phyloP scores from a whole-genome alignment of 2,329 filamentous ascomycete species.

The Paraphoma sp. region DNA sequence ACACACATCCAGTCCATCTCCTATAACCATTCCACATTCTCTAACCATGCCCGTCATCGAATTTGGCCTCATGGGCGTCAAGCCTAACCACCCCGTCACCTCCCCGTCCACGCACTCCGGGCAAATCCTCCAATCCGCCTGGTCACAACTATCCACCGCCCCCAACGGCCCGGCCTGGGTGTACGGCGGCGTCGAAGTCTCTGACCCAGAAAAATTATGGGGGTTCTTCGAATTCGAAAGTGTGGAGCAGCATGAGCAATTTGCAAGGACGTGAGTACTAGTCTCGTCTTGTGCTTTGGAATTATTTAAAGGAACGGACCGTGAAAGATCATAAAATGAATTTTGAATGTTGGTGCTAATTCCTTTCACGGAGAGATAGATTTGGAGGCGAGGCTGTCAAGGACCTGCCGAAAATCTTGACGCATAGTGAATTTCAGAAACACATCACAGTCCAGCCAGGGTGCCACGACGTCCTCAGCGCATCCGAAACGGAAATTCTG shows the following conservation, averaged over 20 bases:
- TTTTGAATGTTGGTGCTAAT: not conserved
- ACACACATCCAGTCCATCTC: not conserved
- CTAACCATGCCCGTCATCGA: not conserved
- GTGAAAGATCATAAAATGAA: not conserved
- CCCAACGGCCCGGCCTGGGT: not conserved
- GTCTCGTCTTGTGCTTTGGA: not conserved
- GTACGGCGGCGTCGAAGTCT: not conserved
- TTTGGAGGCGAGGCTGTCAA: not conserved
- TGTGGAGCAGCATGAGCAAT: not conserved
- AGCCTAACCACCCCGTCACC: not conserved
- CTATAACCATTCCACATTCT: not conserved
- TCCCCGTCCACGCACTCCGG: not conserved
- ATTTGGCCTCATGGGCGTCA: conserved; percentile 1
- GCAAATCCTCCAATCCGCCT: not conserved
- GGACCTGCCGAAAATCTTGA: not conserved
- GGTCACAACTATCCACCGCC: not conserved
- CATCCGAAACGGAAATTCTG: not conserved
- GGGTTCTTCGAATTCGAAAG: not conserved
- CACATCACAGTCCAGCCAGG: not conserved
- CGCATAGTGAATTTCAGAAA: not conserved
- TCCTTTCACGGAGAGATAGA: not conserved
- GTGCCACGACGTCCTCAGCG: not conserved
- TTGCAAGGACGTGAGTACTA: not conserved
- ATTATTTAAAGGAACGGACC: not conserved
- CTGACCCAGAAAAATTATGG: not conserved